Evolutionary conservation across 202 grass and related monocot species (phyloP).

Genomic region (Setaria viridis): DNA sequence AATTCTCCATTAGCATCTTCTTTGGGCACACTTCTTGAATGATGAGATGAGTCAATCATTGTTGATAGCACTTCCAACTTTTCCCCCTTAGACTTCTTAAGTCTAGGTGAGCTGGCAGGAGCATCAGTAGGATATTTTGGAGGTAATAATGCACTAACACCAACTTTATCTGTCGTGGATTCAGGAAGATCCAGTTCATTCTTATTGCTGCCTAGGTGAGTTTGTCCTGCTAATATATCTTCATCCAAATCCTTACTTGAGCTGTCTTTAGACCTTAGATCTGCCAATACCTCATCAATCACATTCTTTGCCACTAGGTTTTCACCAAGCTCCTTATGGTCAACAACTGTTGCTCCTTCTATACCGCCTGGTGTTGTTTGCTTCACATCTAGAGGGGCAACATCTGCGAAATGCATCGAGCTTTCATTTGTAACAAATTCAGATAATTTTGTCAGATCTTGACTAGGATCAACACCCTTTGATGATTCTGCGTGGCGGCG

Average conservation of each 20-base stretch:
- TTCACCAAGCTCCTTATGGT: slow-evolving; percentile 41
- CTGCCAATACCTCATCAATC: slow-evolving; percentile 51
- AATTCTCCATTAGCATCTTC: slow-evolving; percentile 37
- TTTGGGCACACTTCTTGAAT: slow-evolving; percentile 41
- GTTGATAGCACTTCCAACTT: slow-evolving; percentile 28
- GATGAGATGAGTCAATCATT: slow-evolving; percentile 34
- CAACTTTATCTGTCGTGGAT: slow-evolving; percentile 29
- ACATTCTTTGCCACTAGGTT: slow-evolving; percentile 15
- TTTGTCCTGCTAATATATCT: slow-evolving; percentile 35
- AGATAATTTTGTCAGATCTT: slow-evolving; percentile 51
- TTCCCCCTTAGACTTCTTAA: slow-evolving; percentile 46
- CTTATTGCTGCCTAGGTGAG: slow-evolving; percentile 7
- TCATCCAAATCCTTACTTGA: slow-evolving; percentile 25
- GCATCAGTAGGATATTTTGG: slow-evolving; percentile 46
- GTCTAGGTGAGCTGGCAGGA: slow-evolving; percentile 34
- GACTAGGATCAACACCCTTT: slow-evolving; percentile 46
- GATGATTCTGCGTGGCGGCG: slow-evolving; percentile 45
- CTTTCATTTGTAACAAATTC: slow-evolving; percentile 36
- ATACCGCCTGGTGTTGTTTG: slow-evolving; percentile 38
- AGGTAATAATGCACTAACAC: slow-evolving; percentile 33
- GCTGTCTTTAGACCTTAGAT: slow-evolving; percentile 47
- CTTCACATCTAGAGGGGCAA: slow-evolving; percentile 35
- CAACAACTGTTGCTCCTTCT: slow-evolving; percentile 48
- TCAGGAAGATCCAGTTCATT: slow-evolving; percentile 22
- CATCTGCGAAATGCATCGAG: slow-evolving; percentile 36